These are phyloP conservation scores for Schwanniomyces polymorphus DNA, from an alignment of 805 yeast genomes.

Conservation along the genomic window DNA sequence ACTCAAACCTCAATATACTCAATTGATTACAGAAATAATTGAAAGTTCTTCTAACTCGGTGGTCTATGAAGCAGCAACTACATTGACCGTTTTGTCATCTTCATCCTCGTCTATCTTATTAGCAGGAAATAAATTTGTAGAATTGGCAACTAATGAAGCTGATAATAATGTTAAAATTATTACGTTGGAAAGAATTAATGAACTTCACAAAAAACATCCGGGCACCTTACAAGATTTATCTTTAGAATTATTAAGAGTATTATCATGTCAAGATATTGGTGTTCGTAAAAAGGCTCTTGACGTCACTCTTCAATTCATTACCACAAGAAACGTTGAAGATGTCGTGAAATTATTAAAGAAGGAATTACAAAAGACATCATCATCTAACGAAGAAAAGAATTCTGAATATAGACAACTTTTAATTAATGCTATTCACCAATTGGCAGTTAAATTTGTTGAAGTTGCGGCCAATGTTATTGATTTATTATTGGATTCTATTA, in stretches of 20 bases:
- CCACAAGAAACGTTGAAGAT: slow-evolving; percentile 90
- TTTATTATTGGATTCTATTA: slow-evolving; percentile 78
- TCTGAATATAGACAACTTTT: slow-evolving; percentile 86
- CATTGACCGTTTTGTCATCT: slow-evolving; percentile 62
- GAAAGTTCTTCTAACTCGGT: slow-evolving; percentile 72
- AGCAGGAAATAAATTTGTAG: slow-evolving; percentile 85
- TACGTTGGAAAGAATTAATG: slow-evolving; percentile 81
- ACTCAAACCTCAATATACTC: slow-evolving; percentile 69
- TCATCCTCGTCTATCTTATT: slow-evolving; percentile 67
- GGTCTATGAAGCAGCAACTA: slow-evolving; percentile 86
- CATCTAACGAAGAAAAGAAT: slow-evolving; percentile 73
- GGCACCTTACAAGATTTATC: slow-evolving; percentile 83
- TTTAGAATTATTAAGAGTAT: slow-evolving; percentile 81
- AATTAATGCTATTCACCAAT: slow-evolving; percentile 82
- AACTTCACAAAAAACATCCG: slow-evolving; percentile 69
- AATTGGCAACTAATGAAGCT: slow-evolving; percentile 86
- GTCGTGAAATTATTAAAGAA: slow-evolving; percentile 89
- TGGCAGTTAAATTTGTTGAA: slow-evolving; percentile 85
- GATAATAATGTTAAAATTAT: slow-evolving; percentile 94
- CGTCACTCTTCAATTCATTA: slow-evolving; percentile 75
- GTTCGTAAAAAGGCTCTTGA: slow-evolving; percentile 87
- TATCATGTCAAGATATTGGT: slow-evolving; percentile 86
- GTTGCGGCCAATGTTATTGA: slow-evolving; percentile 92
- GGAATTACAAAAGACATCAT: slow-evolving; percentile 76
- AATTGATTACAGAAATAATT: slow-evolving; percentile 69